Conservation (phyloP, 805 yeast species). For the Wickerhamomyces subpelliculosus region DNA sequence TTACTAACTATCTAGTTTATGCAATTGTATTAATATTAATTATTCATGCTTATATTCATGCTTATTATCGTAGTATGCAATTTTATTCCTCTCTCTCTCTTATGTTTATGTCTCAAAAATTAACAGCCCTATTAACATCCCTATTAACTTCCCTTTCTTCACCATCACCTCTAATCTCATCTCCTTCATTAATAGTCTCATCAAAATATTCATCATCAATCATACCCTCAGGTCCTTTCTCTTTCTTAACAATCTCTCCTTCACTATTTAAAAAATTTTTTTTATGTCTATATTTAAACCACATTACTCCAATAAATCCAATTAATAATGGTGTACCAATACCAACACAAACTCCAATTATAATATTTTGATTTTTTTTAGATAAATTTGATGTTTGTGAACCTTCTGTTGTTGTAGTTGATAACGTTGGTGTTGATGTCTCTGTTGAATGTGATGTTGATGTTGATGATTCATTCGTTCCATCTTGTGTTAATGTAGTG, state of each 20-base stretch:
- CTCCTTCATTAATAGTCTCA: conserved; percentile 17
- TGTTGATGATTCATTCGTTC: too few species aligned
- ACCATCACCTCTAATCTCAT: not conserved
- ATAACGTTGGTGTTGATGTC: not conserved
- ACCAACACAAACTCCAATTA: conserved; percentile 65
- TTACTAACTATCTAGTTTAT: too few species aligned
- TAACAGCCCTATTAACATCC: not conserved
- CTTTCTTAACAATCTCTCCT: conserved; percentile 18
- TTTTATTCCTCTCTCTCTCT: not conserved
- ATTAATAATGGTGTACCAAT: conserved; percentile 53
- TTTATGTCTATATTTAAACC: conserved; percentile 9
- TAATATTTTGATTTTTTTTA: conserved; percentile 38
- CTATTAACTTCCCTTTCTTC: not conserved
- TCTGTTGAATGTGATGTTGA: conserved; percentile 1
- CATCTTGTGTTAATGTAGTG: too few species aligned
- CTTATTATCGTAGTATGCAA: too few species aligned
- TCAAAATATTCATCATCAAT: conserved; percentile 21
- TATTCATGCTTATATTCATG: too few species aligned
- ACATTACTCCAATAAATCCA: conserved; percentile 5
- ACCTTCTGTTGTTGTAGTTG: conserved; percentile 19
- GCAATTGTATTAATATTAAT: too few species aligned
- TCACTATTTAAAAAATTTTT: conserved; percentile 19
- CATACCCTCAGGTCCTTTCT: conserved; percentile 16
- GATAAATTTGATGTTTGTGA: conserved; percentile 27
- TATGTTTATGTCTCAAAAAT: not conserved